Evolutionary conservation across 164 flowering plant genomes (phyloP).

Genomic region (Berberis vulgaris): DNA sequence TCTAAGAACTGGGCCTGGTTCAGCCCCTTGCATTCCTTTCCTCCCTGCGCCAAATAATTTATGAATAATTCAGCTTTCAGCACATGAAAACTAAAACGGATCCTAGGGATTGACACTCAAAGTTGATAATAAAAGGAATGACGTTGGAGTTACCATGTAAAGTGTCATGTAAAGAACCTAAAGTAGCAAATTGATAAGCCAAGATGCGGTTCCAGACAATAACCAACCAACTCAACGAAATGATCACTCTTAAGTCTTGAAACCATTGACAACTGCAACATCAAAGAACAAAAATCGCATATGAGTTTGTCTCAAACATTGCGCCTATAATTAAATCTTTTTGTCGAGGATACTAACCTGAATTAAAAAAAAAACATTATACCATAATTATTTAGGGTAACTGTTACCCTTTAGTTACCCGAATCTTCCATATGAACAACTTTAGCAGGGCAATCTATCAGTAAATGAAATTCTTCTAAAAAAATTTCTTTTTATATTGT

Average conservation of each 20-base stretch:
- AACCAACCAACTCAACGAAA: slow-evolving; percentile 57
- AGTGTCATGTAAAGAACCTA: slow-evolving; percentile 64
- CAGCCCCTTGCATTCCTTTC: slow-evolving; percentile 49
- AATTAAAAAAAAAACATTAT: too few relatives aligned
- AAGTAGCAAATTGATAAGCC: slow-evolving; percentile 50
- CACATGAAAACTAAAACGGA: neutral
- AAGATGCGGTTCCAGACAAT: slow-evolving; percentile 58
- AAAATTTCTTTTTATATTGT: too few relatives aligned
- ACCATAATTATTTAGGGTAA: too few relatives aligned
- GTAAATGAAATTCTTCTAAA: too few relatives aligned
- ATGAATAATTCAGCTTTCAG: neutral
- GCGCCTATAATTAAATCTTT: too few relatives aligned
- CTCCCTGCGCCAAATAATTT: slow-evolving; percentile 21
- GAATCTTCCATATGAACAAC: too few relatives aligned
- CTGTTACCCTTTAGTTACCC: too few relatives aligned
- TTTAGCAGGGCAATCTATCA: too few relatives aligned
- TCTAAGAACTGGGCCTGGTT: slow-evolving; percentile 44
- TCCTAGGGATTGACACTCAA: neutral
- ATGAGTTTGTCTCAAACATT: too few relatives aligned
- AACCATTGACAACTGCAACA: slow-evolving; percentile 48
- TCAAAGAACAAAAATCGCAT: too few relatives aligned
- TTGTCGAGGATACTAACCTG: too few relatives aligned
- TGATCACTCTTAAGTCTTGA: slow-evolving; percentile 60
- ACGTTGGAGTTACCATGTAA: slow-evolving; percentile 38
- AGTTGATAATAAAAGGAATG: neutral